Conservation (phyloP, 768 basidiomycete genomes). For the Tulasnella sp. region DNA sequence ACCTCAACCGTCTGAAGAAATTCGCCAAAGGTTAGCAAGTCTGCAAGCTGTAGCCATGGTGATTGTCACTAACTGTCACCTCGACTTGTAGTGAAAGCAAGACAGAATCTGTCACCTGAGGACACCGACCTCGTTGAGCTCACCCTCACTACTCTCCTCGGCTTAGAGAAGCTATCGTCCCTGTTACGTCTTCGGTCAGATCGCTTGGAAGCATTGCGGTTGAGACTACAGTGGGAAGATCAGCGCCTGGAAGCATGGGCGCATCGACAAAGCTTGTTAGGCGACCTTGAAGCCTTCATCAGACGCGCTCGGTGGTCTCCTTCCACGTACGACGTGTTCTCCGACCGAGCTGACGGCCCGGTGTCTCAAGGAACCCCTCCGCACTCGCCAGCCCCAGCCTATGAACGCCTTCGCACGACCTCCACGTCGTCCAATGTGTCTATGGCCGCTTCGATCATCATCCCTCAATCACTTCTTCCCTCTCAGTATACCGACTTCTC, state of each 20-base stretch:
- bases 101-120: slow-evolving; percentile 70
- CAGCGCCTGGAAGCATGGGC: slow-evolving; percentile 56
- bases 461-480: slow-evolving; percentile 7
- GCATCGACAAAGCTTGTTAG: slow-evolving; percentile 50
- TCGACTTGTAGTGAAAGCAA: slow-evolving; percentile 51
- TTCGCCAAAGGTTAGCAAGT: slow-evolving; percentile 63
- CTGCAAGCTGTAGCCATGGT: neutral
- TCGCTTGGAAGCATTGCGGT: slow-evolving; percentile 58
- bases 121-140: slow-evolving; percentile 90
- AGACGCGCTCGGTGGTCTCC: slow-evolving; percentile 62
- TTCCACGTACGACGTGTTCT: slow-evolving; percentile 47
- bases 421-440: neutral
- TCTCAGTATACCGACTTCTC: slow-evolving; percentile 27
- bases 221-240: slow-evolving; percentile 75
- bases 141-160: slow-evolving; percentile 75
- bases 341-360: neutral
- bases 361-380: neutral
- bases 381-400: neutral
- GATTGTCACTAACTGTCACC: neutral
- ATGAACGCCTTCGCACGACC: slow-evolving; percentile 7
- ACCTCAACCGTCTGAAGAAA: slow-evolving; percentile 70
- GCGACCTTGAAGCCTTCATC: slow-evolving; percentile 53
- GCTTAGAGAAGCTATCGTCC: slow-evolving; percentile 75
- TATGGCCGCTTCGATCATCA: slow-evolving; percentile 4
- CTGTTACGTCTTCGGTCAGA: slow-evolving; percentile 73